A percentile compares a stretch with the other conserved stretches of the same genome.
These are phyloP conservation scores for Sugiyamaella japonica DNA, from an alignment of 1,139 yeast genomes.

Conservation along the genomic window DNA sequence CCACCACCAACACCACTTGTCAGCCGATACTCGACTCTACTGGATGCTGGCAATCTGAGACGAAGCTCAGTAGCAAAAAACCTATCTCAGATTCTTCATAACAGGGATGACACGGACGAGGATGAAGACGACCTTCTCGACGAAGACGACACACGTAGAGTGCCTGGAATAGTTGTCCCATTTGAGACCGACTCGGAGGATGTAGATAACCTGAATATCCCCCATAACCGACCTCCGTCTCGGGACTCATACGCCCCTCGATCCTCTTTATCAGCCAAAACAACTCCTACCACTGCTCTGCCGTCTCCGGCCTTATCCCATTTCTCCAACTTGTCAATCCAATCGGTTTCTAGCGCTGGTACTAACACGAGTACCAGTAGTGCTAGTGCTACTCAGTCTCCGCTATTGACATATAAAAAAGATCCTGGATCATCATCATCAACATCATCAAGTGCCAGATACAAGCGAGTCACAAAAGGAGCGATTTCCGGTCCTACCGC, in stretches of 20 bases:
- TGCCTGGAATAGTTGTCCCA: constrained; percentile 18
- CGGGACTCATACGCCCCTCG: constrained; percentile 7
- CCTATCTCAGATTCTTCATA: constrained; percentile 11
- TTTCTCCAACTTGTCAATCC: constrained; percentile 9
- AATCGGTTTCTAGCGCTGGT: constrained; percentile 8
- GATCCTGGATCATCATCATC: constrained; percentile 23
- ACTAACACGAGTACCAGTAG: too few species aligned
- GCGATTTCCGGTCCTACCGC: constrained; percentile 33
- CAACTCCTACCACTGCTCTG: neutral
- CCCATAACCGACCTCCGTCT: constrained; percentile 11
- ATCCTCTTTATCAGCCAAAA: constrained; percentile 1
- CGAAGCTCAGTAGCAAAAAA: constrained; percentile 20
- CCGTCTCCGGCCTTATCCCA: constrained; percentile 9
- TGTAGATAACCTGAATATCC: constrained; percentile 13
- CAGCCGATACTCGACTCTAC: constrained; percentile 5
- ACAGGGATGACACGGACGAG: constrained; percentile 14
- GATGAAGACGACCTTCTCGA: constrained; percentile 6
- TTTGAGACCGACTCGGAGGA: constrained; percentile 9
- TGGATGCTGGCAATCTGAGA: constrained; percentile 16
- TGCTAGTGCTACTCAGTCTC: neutral
- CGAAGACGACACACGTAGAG: constrained; percentile 4
- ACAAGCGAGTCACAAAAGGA: constrained; percentile 28
- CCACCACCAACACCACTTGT: constrained; percentile 2
- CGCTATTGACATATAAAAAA: constrained; percentile 30
- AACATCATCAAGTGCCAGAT: constrained; percentile 7